Percentiles rank a stretch among this genome's conserved stretches.
phyloP scores from a whole-genome alignment of 148 eudicot species.

The Arbutus unedo region DNA sequence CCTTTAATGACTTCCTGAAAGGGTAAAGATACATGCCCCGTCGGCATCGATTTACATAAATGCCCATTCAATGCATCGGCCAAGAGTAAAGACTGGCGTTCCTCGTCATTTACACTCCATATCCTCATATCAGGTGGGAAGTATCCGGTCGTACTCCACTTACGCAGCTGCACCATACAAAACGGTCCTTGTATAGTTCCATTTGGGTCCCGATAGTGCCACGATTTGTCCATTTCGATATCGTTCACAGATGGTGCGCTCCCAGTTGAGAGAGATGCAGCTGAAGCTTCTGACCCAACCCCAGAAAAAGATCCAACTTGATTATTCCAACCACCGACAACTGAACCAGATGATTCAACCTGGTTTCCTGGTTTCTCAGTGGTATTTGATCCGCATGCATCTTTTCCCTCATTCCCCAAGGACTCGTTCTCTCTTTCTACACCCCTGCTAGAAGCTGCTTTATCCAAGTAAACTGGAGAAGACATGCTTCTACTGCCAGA shows the following conservation, averaged over 20 bases:
- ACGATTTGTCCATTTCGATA: constrained; percentile 57
- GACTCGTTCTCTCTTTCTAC: not conserved
- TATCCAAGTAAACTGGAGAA: constrained; percentile 32
- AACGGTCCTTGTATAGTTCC: constrained; percentile 92
- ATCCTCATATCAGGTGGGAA: constrained; percentile 80
- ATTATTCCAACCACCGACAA: constrained; percentile 25
- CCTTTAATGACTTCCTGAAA: constrained; percentile 31
- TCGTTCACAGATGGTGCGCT: constrained; percentile 26
- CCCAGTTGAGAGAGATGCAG: constrained; percentile 33
- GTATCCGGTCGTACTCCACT: constrained; percentile 70
- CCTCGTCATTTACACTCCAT: constrained; percentile 57
- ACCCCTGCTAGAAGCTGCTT: constrained; percentile 29
- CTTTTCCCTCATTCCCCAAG: constrained; percentile 29
- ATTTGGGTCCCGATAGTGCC: constrained; percentile 86
- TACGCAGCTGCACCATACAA: constrained; percentile 64
- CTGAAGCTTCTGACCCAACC: constrained; percentile 38
- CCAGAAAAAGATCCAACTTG: constrained; percentile 34
- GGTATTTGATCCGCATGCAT: constrained; percentile 27
- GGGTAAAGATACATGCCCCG: constrained; percentile 18
- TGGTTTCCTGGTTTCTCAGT: constrained; percentile 39
- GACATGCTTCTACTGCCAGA: constrained; percentile 27
- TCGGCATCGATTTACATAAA: constrained; percentile 27
- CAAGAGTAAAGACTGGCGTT: constrained; percentile 60
- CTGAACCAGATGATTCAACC: constrained; percentile 29
- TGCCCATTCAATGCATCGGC: constrained; percentile 55